Conservation (phyloP, 2,329 filamentous ascomycete genomes). For the Clarireedia monteithiana region DNA sequence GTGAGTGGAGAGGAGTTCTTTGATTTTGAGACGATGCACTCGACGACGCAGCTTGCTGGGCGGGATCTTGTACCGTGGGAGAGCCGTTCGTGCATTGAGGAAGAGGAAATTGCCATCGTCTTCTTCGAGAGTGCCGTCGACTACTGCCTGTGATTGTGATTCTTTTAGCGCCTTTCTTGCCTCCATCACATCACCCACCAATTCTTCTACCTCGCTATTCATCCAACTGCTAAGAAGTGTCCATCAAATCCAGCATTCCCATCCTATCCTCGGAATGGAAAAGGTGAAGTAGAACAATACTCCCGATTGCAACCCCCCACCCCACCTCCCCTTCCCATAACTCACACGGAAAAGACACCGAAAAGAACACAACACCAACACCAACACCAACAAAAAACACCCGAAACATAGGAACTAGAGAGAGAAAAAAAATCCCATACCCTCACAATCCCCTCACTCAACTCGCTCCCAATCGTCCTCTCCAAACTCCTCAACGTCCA, state of each 20-base stretch:
- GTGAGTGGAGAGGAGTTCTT: constrained; percentile 10
- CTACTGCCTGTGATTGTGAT: not conserved
- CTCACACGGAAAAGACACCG: not conserved
- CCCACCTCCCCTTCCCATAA: too few relatives aligned
- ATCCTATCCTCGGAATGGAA: too few relatives aligned
- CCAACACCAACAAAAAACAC: too few relatives aligned
- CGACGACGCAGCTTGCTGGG: constrained; percentile 30
- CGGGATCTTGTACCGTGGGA: constrained; percentile 34
- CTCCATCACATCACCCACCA: too few relatives aligned
- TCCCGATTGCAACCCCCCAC: too few relatives aligned
- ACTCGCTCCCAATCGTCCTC: constrained; percentile 19
- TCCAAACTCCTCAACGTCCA: constrained; percentile 40
- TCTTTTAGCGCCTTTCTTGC: too few relatives aligned
- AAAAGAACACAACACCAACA: not conserved
- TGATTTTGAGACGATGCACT: constrained; percentile 29
- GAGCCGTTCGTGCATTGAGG: constrained; percentile 33
- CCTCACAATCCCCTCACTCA: constrained; percentile 15
- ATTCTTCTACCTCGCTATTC: not conserved
- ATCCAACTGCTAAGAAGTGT: not conserved
- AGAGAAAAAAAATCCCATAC: constrained; percentile 6
- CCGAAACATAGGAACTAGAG: too few relatives aligned
- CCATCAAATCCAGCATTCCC: too few relatives aligned
- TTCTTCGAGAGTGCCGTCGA: constrained; percentile 30
- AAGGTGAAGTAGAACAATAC: too few relatives aligned
- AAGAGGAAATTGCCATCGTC: constrained; percentile 35